A percentile compares a stretch with the other conserved stretches of the same genome.
phyloP scores from a whole-genome alignment of 768 basidiomycete species.

The Pilatotrama ljubarskyi region DNA sequence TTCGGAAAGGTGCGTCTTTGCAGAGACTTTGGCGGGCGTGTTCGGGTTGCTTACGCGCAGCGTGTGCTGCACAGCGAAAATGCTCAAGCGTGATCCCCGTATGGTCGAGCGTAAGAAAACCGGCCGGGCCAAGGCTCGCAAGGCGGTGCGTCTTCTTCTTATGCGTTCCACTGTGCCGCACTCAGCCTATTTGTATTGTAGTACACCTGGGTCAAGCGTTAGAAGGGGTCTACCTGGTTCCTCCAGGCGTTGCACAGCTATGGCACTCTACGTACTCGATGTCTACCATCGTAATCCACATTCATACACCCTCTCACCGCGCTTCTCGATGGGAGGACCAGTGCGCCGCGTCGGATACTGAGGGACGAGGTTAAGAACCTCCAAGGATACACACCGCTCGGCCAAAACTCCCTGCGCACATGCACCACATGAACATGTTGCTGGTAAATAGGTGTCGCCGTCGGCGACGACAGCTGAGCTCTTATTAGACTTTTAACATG shows the following conservation, averaged over 20 bases:
- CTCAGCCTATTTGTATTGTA: conserved; percentile 34
- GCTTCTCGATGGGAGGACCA: too few species aligned
- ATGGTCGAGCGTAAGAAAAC: conserved; percentile 99
- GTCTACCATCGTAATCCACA: conserved; percentile 9
- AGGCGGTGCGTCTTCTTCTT: conserved; percentile 62
- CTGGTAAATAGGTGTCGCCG: too few species aligned
- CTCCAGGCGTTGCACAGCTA: background rate
- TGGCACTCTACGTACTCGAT: conserved; percentile 9
- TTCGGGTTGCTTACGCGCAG: background rate
- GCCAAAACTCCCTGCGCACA: too few species aligned
- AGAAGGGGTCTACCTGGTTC: conserved; percentile 17
- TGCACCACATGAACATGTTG: too few species aligned
- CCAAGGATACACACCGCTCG: too few species aligned
- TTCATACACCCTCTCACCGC: background rate
- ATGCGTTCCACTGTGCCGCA: background rate
- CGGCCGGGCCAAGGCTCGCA: conserved; percentile 87
- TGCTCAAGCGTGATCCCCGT: conserved; percentile 88
- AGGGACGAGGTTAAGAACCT: too few species aligned
- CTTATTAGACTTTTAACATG: too few species aligned
- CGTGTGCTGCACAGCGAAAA: conserved; percentile 56
- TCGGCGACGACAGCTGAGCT: too few species aligned
- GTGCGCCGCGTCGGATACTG: too few species aligned
- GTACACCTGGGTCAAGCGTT: conserved; percentile 98
- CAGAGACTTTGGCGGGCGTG: background rate
- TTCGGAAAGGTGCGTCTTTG: conserved; percentile 66